These are phyloP conservation scores for Haematococcus lacustris DNA, from an alignment of 139 green algal genomes.

Conservation along the genomic window DNA sequence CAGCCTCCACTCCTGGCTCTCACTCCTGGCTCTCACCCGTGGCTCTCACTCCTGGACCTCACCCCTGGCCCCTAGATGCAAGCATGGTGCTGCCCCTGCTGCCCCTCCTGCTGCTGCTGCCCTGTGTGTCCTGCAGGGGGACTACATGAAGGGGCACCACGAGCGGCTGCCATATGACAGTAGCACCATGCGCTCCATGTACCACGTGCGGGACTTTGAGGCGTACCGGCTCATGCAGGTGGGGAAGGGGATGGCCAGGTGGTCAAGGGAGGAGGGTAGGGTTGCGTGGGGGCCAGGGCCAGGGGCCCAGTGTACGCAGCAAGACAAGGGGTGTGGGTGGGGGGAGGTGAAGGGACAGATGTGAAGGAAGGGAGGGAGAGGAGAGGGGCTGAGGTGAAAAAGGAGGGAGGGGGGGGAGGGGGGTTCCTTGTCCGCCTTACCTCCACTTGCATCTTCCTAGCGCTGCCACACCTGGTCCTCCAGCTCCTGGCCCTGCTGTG, in stretches of 20 bases:
- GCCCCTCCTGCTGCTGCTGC: not conserved
- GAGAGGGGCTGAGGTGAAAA: too few relatives aligned
- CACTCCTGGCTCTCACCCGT: too few relatives aligned
- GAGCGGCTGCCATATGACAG: conserved; percentile 80
- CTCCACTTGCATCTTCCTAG: too few relatives aligned
- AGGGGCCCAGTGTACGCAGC: not conserved
- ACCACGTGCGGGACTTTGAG: conserved; percentile 88
- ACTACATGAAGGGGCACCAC: conserved; percentile 65
- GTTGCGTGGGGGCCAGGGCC: not conserved
- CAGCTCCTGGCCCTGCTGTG: not conserved
- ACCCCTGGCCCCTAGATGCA: too few relatives aligned
- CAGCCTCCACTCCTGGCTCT: too few relatives aligned
- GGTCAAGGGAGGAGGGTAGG: too few relatives aligned
- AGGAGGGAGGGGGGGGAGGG: too few relatives aligned
- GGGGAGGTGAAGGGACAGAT: not conserved
- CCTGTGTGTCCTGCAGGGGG: conserved; percentile 2
- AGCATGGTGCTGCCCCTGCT: too few relatives aligned
- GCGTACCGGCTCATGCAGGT: conserved; percentile 73
- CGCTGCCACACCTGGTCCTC: not conserved
- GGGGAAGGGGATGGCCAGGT: too few relatives aligned
- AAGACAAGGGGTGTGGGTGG: too few relatives aligned
- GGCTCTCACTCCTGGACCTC: too few relatives aligned
- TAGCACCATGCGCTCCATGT: conserved; percentile 70
- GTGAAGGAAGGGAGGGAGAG: not conserved
- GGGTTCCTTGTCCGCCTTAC: too few relatives aligned